Conservation (phyloP, 1,139 yeast species). For the Suhomyces bokatorum region DNA sequence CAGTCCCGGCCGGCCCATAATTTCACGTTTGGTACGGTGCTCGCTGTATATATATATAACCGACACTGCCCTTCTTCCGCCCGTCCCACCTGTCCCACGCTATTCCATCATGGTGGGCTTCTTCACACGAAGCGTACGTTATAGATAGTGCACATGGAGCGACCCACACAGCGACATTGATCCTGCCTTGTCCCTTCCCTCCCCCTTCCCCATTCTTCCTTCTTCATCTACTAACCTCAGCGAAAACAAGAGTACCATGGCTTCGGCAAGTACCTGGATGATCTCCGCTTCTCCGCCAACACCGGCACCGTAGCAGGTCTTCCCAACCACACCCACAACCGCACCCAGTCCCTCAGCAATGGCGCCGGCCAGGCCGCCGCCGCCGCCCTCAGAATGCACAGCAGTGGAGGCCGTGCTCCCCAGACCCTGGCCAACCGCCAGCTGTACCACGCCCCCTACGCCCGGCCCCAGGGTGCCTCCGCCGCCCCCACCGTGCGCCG, state of each 20-base stretch:
- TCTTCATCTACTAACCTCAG: slow-evolving; percentile 11
- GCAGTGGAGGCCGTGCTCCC: slow-evolving; percentile 8
- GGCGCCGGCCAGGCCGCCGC: slow-evolving; percentile 47
- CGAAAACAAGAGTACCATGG: slow-evolving; percentile 33
- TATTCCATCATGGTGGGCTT: slow-evolving; percentile 17
- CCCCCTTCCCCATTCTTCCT: too few relatives aligned
- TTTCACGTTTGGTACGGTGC: slow-evolving; percentile 1
- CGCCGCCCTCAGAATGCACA: slow-evolving; percentile 43
- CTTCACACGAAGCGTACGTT: slow-evolving; percentile 20
- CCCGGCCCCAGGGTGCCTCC: too few relatives aligned
- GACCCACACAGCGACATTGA: too few relatives aligned
- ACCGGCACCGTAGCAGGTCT: slow-evolving; percentile 25
- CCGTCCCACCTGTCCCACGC: neutral
- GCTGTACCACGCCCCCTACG: slow-evolving; percentile 4
- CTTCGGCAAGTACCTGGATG: slow-evolving; percentile 39
- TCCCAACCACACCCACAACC: slow-evolving; percentile 22
- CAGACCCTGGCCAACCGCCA: slow-evolving; percentile 2
- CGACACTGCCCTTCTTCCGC: neutral
- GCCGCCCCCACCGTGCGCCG: slow-evolving; percentile 11
- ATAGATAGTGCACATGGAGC: too few relatives aligned
- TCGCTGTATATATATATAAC: slow-evolving; percentile 2
- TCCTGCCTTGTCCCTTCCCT: neutral
- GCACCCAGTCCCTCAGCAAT: slow-evolving; percentile 27
- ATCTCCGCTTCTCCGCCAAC: slow-evolving; percentile 22
- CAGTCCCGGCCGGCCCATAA: slow-evolving; percentile 6